phyloP scores from a whole-genome alignment of 176 grass and related monocot genomes.

The Dactylis glomerata region DNA sequence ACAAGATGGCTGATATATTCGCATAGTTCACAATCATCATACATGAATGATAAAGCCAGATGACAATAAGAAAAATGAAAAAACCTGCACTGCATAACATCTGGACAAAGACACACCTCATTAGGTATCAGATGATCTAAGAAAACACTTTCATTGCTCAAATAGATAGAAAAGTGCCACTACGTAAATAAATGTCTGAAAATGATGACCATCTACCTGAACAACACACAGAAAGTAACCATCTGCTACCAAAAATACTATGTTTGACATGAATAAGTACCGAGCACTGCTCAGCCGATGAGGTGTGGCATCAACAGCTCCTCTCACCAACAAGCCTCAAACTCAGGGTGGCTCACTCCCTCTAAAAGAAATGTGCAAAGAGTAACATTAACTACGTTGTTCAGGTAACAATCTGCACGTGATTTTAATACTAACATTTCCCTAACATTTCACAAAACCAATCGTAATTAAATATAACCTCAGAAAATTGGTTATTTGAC shows the following conservation, averaged over 20 bases:
- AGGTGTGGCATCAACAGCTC: neutral
- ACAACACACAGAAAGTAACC: neutral
- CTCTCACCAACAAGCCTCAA: neutral
- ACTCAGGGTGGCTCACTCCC: neutral
- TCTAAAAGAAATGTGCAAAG: neutral
- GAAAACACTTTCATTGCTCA: neutral
- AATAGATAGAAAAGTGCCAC: neutral
- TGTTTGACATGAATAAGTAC: neutral
- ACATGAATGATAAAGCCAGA: neutral
- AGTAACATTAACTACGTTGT: neutral
- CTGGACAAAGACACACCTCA: neutral
- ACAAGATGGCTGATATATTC: neutral
- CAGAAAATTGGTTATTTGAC: neutral
- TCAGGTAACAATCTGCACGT: neutral
- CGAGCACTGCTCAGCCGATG: neutral
- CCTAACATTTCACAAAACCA: neutral
- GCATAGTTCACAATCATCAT: neutral
- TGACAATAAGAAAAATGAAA: neutral
- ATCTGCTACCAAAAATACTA: neutral
- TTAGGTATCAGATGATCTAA: neutral
- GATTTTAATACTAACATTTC: neutral
- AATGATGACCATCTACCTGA: neutral
- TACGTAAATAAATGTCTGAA: neutral
- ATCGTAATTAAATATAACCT: neutral
- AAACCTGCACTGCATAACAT: neutral